Evolutionary conservation across 2,329 filamentous ascomycete species (phyloP), one percentile per base, ranked within the genome.

Genomic region (Penicillium italicum): DNA sequence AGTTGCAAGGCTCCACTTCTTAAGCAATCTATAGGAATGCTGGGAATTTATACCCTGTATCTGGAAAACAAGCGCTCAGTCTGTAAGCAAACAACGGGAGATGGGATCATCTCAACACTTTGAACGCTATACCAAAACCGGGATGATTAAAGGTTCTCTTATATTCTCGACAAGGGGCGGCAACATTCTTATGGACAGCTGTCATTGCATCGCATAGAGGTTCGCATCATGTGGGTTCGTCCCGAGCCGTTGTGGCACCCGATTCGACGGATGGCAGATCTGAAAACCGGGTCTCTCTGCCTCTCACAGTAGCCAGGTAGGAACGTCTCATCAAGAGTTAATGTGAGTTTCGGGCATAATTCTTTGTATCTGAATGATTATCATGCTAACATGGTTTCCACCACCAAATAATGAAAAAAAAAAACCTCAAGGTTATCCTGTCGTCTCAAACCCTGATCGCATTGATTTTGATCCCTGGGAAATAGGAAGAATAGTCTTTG

Each of bases 171-270:
- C 24, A 24, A 24, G 24, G 24, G 24, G 24, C 5, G 24, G 24
- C 24, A 5, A 24, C 24, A 24, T 24, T 24, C 24, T 24, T 3
- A 24, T 24, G 5, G 24, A 24, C 24, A 24, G 24, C 24, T 24
- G 40, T 22, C n/a, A 12, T 11, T 45, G 16, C 7, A n/a, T 49
- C 14, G 12, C 37, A 50, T 43, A 37, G 10, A 33, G 14, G 37
- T 31, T 31, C 14, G 28, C 7, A 1, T n/a, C 14, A n/a, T 14
- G 26, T 33, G 28, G 47, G 28, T 31, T 14, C 50, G 50, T 43
- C 28, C 50, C 50, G 50, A 53, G 28, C 50, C 50, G 43, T 28
- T 16, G 36, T 48, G 43, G 22, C n/a, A 14, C 16, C 37, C 37
- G 37, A 50, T 49, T 41, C 14, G 46, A 41, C 26, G 5, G 12